phyloP scores from a whole-genome alignment of 176 grass and related monocot genomes.

The Zoysia japonica region DNA sequence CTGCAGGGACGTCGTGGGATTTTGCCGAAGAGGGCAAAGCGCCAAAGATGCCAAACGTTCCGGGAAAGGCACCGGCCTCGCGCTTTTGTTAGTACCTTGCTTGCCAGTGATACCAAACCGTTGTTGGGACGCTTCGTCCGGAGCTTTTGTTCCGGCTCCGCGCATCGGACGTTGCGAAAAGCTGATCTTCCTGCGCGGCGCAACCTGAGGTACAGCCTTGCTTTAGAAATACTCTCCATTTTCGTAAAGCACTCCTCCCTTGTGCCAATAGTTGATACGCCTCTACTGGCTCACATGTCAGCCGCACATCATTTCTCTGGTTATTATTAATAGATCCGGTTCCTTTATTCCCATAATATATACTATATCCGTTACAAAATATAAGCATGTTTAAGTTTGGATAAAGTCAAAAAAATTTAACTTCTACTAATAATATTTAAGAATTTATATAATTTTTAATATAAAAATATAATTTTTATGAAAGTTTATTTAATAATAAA shows the following conservation, averaged over 20 bases:
- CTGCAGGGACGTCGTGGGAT: slow-evolving; percentile 19
- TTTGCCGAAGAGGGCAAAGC: slow-evolving; percentile 25
- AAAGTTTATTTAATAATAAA: too few relatives aligned
- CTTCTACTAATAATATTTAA: too few relatives aligned
- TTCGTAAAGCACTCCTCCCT: background rate
- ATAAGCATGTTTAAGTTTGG: too few relatives aligned
- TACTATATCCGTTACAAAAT: too few relatives aligned
- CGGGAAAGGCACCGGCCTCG: slow-evolving; percentile 25
- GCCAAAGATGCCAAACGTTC: slow-evolving; percentile 51
- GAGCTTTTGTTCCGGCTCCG: slow-evolving; percentile 10
- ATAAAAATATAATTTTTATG: too few relatives aligned
- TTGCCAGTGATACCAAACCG: slow-evolving; percentile 33
- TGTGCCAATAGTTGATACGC: too few relatives aligned
- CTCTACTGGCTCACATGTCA: too few relatives aligned
- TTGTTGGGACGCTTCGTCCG: slow-evolving; percentile 34
- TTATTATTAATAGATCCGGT: too few relatives aligned
- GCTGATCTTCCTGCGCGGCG: background rate
- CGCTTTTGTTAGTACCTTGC: slow-evolving; percentile 18
- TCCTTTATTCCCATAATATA: too few relatives aligned
- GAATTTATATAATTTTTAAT: too few relatives aligned
- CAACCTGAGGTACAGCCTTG: slow-evolving; percentile 19
- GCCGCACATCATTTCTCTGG: too few relatives aligned
- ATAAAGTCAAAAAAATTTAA: too few relatives aligned
- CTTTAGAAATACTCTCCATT: slow-evolving; percentile 4
- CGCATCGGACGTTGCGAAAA: background rate